Evolutionary conservation across 257 asterid genomes (phyloP).

Genomic region (Schizonepeta tenuifolia): DNA sequence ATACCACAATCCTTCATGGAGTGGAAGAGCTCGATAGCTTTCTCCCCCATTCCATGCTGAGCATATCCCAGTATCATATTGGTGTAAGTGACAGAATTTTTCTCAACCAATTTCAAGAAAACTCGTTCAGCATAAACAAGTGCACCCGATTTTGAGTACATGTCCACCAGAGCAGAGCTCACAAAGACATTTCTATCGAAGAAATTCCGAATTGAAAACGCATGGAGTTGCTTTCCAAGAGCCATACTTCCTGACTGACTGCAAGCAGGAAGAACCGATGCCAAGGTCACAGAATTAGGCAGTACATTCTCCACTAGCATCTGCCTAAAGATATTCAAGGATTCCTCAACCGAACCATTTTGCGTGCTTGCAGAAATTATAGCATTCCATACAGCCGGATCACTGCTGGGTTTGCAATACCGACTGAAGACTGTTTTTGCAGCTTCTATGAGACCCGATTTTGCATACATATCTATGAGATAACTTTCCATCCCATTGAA

Average conservation of each 20-base stretch:
- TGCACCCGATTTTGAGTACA: slow-evolving; percentile 87
- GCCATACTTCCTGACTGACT: slow-evolving; percentile 67
- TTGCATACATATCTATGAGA: slow-evolving; percentile 80
- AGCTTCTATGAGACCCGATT: slow-evolving; percentile 53
- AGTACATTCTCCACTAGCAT: slow-evolving; percentile 61
- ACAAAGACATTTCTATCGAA: slow-evolving; percentile 72
- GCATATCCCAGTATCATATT: slow-evolving; percentile 93
- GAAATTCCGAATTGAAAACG: slow-evolving; percentile 63
- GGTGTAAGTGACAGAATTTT: slow-evolving; percentile 76
- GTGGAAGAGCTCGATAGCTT: slow-evolving; percentile 59
- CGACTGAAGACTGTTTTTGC: slow-evolving; percentile 53
- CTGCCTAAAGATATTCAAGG: slow-evolving; percentile 52
- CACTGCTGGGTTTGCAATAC: slow-evolving; percentile 44
- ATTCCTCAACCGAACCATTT: slow-evolving; percentile 58
- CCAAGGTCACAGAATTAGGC: slow-evolving; percentile 79
- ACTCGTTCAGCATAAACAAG: slow-evolving; percentile 68
- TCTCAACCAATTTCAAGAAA: slow-evolving; percentile 52
- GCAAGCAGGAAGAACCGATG: slow-evolving; percentile 82
- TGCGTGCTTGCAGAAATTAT: slow-evolving; percentile 78
- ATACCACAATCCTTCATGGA: slow-evolving; percentile 55
- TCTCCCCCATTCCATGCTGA: slow-evolving; percentile 87
- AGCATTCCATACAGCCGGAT: slow-evolving; percentile 78
- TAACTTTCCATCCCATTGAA: slow-evolving; percentile 76
- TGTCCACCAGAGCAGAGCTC: slow-evolving; percentile 78
- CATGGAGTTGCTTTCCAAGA: slow-evolving; percentile 71